These are phyloP conservation scores for Cryphonectria radicalis DNA, from an alignment of 2,329 filamentous ascomycete species.

Conservation along the genomic window DNA sequence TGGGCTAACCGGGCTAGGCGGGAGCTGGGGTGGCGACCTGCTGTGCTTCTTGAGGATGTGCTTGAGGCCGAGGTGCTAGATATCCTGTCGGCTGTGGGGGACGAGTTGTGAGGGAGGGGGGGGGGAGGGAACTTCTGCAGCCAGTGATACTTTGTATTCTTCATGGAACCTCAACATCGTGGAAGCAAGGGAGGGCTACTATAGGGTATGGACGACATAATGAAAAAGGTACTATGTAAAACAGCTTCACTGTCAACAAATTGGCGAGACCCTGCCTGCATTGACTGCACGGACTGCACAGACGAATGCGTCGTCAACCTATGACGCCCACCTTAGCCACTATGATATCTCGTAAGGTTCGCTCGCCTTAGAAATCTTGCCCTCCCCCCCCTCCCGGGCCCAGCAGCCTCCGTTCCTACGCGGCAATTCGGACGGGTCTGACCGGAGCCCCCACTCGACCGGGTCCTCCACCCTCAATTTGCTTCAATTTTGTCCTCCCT, in stretches of 20 bases:
- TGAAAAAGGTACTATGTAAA: neutral
- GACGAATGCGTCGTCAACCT: neutral
- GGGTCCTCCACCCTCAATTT: neutral
- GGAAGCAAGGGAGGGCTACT: no score
- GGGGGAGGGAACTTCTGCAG: neutral
- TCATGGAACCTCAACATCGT: no score
- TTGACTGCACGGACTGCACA: neutral
- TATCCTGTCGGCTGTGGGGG: constrained; percentile 6
- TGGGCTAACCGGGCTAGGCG: constrained; percentile 7
- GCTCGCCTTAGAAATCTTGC: no score
- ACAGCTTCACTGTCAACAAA: no score
- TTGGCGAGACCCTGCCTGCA: no score
- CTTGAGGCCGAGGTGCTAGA: constrained; percentile 11
- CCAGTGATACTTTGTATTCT: no score
- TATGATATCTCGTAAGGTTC: neutral
- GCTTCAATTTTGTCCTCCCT: neutral
- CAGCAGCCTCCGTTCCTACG: neutral
- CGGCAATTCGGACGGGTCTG: neutral
- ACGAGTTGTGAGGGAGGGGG: neutral
- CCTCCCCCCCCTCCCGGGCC: no score
- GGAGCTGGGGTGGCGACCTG: neutral
- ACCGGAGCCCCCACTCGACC: neutral
- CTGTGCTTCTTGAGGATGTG: neutral
- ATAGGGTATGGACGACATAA: no score
- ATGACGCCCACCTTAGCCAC: neutral